phyloP scores from a whole-genome alignment of 2,329 filamentous ascomycete species.

The Nothopassalora personata region DNA sequence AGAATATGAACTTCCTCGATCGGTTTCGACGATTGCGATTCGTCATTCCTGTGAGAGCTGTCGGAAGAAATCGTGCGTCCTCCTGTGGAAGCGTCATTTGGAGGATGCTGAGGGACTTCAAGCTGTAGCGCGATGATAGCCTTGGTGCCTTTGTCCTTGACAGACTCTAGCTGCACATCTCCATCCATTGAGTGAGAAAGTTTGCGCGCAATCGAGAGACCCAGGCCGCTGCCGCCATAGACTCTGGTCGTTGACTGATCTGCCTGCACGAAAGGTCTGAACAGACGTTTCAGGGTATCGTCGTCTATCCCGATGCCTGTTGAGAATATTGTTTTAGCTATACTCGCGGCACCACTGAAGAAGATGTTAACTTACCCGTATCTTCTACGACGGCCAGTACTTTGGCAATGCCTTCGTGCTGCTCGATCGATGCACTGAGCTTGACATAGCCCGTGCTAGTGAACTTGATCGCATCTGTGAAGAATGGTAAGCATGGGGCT shows the following conservation, averaged over 20 bases:
- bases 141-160: not conserved
- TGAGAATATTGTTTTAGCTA: not conserved
- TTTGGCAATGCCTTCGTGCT: conserved; percentile 38
- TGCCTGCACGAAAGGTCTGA: conserved; percentile 71
- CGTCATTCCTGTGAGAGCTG: not conserved
- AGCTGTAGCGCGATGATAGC: not conserved
- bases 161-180: not conserved
- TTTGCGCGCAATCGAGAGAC: conserved; percentile 62
- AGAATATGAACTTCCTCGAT: conserved; percentile 26
- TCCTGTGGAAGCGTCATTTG: not conserved
- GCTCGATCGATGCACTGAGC: conserved; percentile 8
- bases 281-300: conserved; percentile 65
- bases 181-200: conserved; percentile 40
- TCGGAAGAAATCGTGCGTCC: not conserved
- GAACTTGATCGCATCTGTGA: conserved; percentile 22
- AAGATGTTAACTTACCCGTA: conserved; percentile 38
- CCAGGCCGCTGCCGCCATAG: conserved; percentile 65
- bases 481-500: too few species aligned
- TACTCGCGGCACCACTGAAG: not conserved
- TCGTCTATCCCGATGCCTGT: conserved; percentile 56
- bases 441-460: conserved; percentile 27
- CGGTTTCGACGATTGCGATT: not conserved
- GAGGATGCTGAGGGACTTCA: not conserved
- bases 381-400: conserved; percentile 69
- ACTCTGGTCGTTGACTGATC: conserved; percentile 63